phyloP scores from a whole-genome alignment of 2,329 filamentous ascomycete genomes.

The Conoideocrella luteorostrata region DNA sequence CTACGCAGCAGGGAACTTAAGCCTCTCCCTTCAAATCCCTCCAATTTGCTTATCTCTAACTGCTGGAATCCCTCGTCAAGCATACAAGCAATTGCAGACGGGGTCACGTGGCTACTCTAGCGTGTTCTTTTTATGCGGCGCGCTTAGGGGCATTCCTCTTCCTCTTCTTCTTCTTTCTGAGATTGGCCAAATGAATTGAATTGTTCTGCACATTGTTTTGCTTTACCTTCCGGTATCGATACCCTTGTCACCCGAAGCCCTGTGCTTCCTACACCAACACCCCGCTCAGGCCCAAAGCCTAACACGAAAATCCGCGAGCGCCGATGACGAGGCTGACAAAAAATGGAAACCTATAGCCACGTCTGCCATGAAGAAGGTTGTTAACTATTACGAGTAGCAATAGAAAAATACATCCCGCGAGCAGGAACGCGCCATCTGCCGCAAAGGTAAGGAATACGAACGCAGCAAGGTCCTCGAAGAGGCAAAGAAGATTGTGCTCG shows the following conservation, averaged over 20 bases:
- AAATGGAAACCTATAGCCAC: conserved; percentile 27
- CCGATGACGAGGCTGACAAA: conserved; percentile 19
- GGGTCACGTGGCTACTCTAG: too few relatives aligned
- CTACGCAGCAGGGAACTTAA: conserved; percentile 61
- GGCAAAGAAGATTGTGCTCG: conserved; percentile 66
- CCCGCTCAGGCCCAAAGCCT: conserved; percentile 24
- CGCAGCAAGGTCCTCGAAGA: conserved; percentile 50
- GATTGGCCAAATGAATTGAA: too few relatives aligned
- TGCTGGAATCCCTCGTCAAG: too few relatives aligned
- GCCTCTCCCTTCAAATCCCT: conserved; percentile 75
- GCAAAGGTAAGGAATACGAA: conserved; percentile 15
- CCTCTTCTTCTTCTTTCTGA: too few relatives aligned
- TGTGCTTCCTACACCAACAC: too few relatives aligned
- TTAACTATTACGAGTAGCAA: conserved; percentile 15
- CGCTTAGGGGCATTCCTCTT: too few relatives aligned
- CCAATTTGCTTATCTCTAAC: conserved; percentile 68
- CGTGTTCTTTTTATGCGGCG: too few relatives aligned
- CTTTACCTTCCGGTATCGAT: too few relatives aligned
- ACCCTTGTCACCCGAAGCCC: too few relatives aligned
- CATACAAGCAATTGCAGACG: too few relatives aligned
- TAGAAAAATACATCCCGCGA: conserved; percentile 17
- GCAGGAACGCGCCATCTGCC: conserved; percentile 13
- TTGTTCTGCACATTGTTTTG: too few relatives aligned
- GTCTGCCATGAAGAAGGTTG: conserved; percentile 15
- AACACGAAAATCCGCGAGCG: conserved; percentile 49